Base-by-base conservation (phyloP, 306 rosid species). In the Herpetospermum pedunculosum region DNA sequence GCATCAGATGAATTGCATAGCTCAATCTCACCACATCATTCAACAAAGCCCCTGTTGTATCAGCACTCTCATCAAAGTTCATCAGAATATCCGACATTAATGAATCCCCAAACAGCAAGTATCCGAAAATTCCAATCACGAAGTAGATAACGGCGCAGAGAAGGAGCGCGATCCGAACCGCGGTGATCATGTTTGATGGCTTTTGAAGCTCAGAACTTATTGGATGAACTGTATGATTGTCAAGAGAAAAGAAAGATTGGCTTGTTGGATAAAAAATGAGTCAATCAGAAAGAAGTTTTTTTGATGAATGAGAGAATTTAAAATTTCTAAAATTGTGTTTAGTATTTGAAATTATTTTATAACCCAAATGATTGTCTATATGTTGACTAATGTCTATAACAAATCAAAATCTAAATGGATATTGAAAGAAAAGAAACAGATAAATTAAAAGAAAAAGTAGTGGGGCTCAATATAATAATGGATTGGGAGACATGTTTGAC, bases 1-100 rank as follows among this genome's bases (percentile, higher is more conserved):
- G 75, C 96, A 94, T 86, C 28, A 94, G 77, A 74, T 94, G 99
- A 8, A 94, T 57, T 2, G 97, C 96, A 77, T 94, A 91, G 95
- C 97, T 91, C 73, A 94, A 71, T 35, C 99, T 83, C 41, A 94
- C 88, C 25, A 86, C 73, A 68, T 52, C 82, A 73, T 91, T 94
- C 14, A 89, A 79, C 73, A 91, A 19, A 8, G 96, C 85, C 21
- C 95, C 91, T 64, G 81, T 80, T 49, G 94, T 77, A 72, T 70
- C 91, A 26, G 85, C 65, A 65, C 62, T 87, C 85, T 77, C 85
- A 68, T 91, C 96, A 76, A 91, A 89, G 78, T 94, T 94, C 49
- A 94, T 82, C 2, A 94, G 92, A 58, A 94, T 87, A 77, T 94
- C 99, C 8, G 96, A 25, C 75, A 82, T 84, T 46, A 82, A 86